Conservation (phyloP, 1,139 yeast genomes). For the Hyphopichia buzzinii region DNA sequence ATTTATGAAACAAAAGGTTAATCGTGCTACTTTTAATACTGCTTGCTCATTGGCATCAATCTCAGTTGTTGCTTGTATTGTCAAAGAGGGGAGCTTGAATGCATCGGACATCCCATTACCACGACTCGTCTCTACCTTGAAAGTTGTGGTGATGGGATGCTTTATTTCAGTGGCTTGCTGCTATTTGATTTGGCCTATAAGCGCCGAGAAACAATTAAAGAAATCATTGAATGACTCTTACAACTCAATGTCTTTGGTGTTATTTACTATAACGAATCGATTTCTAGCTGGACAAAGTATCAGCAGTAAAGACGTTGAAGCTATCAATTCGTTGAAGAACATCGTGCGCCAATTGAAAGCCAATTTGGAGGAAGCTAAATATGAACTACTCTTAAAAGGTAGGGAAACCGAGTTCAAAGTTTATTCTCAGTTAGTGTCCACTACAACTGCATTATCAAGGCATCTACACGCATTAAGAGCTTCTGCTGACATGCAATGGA, state of each 20-base stretch:
- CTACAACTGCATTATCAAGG: conserved; percentile 52
- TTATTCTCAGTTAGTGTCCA: conserved; percentile 46
- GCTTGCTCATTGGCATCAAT: conserved; percentile 80
- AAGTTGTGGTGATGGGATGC: conserved; percentile 64
- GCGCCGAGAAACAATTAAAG: conserved; percentile 51
- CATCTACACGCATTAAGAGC: conserved; percentile 67
- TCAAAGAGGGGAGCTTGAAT: conserved; percentile 74
- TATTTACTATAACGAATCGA: conserved; percentile 49
- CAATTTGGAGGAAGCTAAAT: conserved; percentile 60
- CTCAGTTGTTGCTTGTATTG: conserved; percentile 65
- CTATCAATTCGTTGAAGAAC: conserved; percentile 37
- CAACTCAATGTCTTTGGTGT: conserved; percentile 50
- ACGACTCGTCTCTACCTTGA: conserved; percentile 54
- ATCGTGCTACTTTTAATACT: conserved; percentile 71
- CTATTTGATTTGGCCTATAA: conserved; percentile 60
- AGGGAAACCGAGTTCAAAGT: conserved; percentile 51
- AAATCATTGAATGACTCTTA: conserved; percentile 51
- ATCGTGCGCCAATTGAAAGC: conserved; percentile 39
- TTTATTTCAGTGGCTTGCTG: conserved; percentile 57
- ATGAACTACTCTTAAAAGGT: conserved; percentile 57
- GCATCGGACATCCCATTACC: conserved; percentile 58
- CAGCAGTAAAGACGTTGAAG: conserved; percentile 33
- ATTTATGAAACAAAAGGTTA: conserved; percentile 64
- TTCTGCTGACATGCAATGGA: conserved; percentile 67
- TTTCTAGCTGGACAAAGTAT: conserved; percentile 55